Percentiles rank a stretch among this genome's conserved stretches.
Conservation (phyloP, 305 asterid genomes). For the Rubia balearica region DNA sequence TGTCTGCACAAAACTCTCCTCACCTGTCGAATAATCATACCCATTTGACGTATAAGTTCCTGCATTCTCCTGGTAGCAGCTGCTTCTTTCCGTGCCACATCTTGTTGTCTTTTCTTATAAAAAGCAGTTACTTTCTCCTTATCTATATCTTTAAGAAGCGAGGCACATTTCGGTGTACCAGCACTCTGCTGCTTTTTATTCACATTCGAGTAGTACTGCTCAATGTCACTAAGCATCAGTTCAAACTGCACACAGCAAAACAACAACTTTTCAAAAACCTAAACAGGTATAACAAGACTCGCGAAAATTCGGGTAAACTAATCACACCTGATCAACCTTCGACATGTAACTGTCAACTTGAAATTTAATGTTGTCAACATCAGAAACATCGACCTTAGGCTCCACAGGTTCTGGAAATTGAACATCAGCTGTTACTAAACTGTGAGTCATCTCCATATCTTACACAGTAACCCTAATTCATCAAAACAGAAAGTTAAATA, state of each 20-base stretch:
- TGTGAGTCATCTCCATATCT: conserved; percentile 48
- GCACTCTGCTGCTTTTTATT: conserved; percentile 35
- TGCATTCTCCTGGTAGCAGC: conserved; percentile 87
- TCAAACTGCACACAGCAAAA: conserved; percentile 48
- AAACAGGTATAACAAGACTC: not conserved
- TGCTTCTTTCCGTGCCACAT: conserved; percentile 58
- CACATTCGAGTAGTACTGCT: conserved; percentile 58
- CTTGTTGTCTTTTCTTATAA: conserved; percentile 64
- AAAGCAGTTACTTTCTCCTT: conserved; percentile 42
- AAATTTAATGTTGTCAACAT: conserved; percentile 40
- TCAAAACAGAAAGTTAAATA: not conserved
- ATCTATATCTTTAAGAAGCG: conserved; percentile 50
- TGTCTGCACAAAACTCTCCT: conserved; percentile 7
- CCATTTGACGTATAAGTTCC: conserved; percentile 73
- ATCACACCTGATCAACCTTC: conserved; percentile 55
- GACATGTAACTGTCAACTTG: conserved; percentile 33
- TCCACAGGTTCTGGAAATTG: conserved; percentile 27
- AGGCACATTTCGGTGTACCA: conserved; percentile 40
- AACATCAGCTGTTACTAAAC: conserved; percentile 21
- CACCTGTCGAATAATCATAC: conserved; percentile 56
- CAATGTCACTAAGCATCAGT: conserved; percentile 57
- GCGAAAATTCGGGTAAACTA: not conserved
- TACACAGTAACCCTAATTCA: conserved; percentile 3
- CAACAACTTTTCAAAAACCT: not conserved
- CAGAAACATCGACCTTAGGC: conserved; percentile 22